Evolutionary conservation across 371 early-diverging fungal genomes (phyloP), one percentile per base, ranked within the genome.

Genomic region (Mortierella sp.): DNA sequence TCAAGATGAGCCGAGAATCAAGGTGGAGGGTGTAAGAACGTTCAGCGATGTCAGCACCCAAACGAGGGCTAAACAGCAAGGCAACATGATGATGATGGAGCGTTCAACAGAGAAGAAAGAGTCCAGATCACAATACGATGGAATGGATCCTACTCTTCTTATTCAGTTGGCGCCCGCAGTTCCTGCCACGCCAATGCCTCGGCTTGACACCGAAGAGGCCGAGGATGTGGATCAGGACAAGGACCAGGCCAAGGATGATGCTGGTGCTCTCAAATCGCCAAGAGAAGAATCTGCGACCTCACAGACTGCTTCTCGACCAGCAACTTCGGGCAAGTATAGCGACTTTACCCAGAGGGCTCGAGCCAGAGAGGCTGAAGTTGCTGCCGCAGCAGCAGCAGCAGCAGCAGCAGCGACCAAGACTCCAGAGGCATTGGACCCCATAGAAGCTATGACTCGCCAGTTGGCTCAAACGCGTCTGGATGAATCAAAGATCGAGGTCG

Each of bases 391-490:
- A 28, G 76, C 69, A 12, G 63, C 71, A 4, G 71, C 71, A 2
- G 68, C 61, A 6, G 55, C 56, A 1, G 55, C 51, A 1, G 43
- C 67, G 4, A 45, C 59, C 38, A 42, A 45, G 9, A 19, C 62
- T 27, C 21, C 52, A 16, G 76, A 74, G 42, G 65, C 69, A 30
- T 24, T 74, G 65, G 64, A 68, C 28, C 76, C 76, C 38, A 31
- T 74, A 58, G 76, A 74, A 3, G 69, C 76, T 10, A 74, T 74
- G 76, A 68, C 69, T 23, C 68, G 58, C 18, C 76, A 68, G 18
- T 31, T 74, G 65, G 76, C 55, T 13, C 58, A 60, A 27, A 68
- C 69, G 2, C 60, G 41, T n/a, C 42, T 74, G 56, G 62, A 61
- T n/a, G 57, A 27, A 0, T 31, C 46, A 5, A 24, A 43, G 7